Evolutionary conservation across 805 yeast species (phyloP), one percentile per base, ranked within the genome.

Genomic region (Cephaloascus fragrans): DNA sequence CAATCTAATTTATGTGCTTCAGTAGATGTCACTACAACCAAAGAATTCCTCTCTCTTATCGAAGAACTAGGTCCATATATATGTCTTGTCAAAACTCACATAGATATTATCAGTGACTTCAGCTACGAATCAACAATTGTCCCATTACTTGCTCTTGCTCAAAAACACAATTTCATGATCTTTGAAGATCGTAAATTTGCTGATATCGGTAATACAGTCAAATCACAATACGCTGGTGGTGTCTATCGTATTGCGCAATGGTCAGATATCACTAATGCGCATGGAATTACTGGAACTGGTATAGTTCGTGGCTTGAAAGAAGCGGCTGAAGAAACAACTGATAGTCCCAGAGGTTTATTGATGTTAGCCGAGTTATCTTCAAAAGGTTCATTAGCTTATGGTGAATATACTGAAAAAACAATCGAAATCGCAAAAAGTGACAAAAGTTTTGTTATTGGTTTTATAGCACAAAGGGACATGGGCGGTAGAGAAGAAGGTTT

Each of bases 181-280:
- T 93, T 93, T 56, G 99, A 93, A 64, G 99, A 93, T 63, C 75
- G 99, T 47, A 93, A 93, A 64, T 93, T 93, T 61, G 98, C 99
- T 18, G 99, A 93, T 60, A 93, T 93, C 50, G 99, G 99, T 15
- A 87, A 89, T 55, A 93, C 98, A 1, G 98, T 93, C 39, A 89
- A 90, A 63, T 75, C 86, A 35, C 98, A 93, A 61, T 93, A 90
- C 60, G 67, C 83, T 26, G 86, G 94, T 31, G 98, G 98, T 35
- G 81, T 86, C 9, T 88, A 77, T 66, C 79, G 76, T 54, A 90
- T 90, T 44, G 93, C 95, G 12, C 65, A 79, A 51, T 93, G 98
- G 98, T 79, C 97, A 1, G 96, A 93, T 54, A 88, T 93, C 48
- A 90, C 97, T 28, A 93, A 93, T 59, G 97, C 97, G 1, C 98